These are phyloP conservation scores for Ustilago bromivora DNA, from an alignment of 1,284 basidiomycete genomes.

Conservation along the genomic window DNA sequence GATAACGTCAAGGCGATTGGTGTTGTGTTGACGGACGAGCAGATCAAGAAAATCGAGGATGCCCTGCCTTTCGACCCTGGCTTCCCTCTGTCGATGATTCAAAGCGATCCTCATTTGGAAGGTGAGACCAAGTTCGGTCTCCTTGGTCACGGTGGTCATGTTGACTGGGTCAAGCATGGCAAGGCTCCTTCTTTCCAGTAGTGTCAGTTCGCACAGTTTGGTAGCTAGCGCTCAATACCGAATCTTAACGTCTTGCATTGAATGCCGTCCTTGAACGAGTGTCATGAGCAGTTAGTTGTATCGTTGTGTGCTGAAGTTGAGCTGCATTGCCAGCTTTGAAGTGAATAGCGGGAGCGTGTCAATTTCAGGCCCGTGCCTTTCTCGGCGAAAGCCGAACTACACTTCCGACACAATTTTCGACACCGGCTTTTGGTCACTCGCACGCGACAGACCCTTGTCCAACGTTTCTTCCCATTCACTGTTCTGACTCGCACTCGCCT, in stretches of 20 bases:
- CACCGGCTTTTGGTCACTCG: slow-evolving; percentile 16
- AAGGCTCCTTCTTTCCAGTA: slow-evolving; percentile 45
- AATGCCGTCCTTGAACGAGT: too few relatives aligned
- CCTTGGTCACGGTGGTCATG: slow-evolving; percentile 40
- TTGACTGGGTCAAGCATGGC: slow-evolving; percentile 50
- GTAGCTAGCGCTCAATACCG: not conserved
- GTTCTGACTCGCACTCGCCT: not conserved
- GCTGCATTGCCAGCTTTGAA: slow-evolving; percentile 1
- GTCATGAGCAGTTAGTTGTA: too few relatives aligned
- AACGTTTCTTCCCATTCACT: not conserved
- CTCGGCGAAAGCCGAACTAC: slow-evolving; percentile 27
- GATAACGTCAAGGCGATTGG: slow-evolving; percentile 56
- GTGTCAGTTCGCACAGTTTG: not conserved
- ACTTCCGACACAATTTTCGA: not conserved
- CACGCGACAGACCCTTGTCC: slow-evolving; percentile 10
- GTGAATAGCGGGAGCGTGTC: not conserved
- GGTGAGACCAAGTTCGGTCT: slow-evolving; percentile 30
- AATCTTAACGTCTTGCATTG: not conserved
- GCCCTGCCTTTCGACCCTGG: slow-evolving; percentile 56
- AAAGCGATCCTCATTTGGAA: slow-evolving; percentile 30
- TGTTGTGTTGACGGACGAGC: slow-evolving; percentile 46
- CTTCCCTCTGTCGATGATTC: slow-evolving; percentile 57
- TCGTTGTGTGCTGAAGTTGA: not conserved
- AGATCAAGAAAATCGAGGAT: slow-evolving; percentile 56
- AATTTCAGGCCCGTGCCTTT: not conserved